A percentile compares a stretch with the other conserved stretches of the same genome.
These are phyloP conservation scores for Penicillium sp. DNA, from an alignment of 2,329 filamentous ascomycete species.

Conservation along the genomic window DNA sequence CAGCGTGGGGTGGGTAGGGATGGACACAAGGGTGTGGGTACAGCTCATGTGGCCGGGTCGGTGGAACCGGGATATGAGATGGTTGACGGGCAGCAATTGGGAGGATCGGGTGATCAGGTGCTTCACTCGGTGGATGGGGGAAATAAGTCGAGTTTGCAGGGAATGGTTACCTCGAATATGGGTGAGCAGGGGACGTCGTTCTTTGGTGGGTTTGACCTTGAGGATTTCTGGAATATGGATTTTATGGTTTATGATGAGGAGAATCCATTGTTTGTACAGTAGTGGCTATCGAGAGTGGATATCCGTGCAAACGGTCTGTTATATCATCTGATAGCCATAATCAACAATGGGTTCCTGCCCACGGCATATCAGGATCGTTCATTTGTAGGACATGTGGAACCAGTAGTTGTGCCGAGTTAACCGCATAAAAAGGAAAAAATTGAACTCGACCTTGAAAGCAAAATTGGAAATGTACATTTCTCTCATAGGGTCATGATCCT, in stretches of 20 bases:
- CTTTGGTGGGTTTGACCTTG: conserved; percentile 5
- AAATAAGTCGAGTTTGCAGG: neutral
- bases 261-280: neutral
- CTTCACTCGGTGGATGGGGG: neutral
- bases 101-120: neutral
- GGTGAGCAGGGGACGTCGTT: neutral
- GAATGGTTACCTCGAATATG: neutral
- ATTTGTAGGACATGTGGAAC: too few relatives aligned
- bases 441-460: neutral
- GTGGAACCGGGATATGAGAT: neutral
- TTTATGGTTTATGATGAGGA: conserved; percentile 8
- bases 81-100: neutral
- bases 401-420: too few relatives aligned
- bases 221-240: conserved; percentile 10
- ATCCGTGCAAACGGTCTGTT: neutral
- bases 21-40: neutral
- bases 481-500: neutral
- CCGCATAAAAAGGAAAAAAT: too few relatives aligned
- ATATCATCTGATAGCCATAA: neutral
- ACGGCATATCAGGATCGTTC: too few relatives aligned
- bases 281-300: neutral
- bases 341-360: too few relatives aligned
- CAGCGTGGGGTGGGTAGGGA: too few relatives aligned
- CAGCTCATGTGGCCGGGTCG: too few relatives aligned
- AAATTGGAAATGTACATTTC: neutral